Evolutionary conservation across 2,329 filamentous ascomycete species (phyloP), one percentile per base, ranked within the genome.

Genomic region (Fusarium nelsonii): DNA sequence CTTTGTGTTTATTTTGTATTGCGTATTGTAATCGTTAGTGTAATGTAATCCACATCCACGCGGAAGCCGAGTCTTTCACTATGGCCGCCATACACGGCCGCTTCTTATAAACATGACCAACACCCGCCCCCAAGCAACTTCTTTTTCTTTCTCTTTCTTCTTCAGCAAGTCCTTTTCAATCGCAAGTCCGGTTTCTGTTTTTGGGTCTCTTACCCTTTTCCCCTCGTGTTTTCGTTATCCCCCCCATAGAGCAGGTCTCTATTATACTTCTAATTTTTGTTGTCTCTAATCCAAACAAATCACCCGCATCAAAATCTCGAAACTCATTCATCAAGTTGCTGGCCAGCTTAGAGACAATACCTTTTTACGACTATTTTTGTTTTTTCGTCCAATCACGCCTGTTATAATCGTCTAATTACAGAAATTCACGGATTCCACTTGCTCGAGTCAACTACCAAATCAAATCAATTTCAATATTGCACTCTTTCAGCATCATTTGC

Each of bases 151-250:
- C 80, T 80, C 74, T 77, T 82, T 82, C 79, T 81, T 81, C 88
- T 84, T 84, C 84, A 90, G 89, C 90, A 91, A 91, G 89, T 83
- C 82, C 76, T 84, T 80, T 70, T 85, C 85, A 82, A 76, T 74
- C 78, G 80, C 77, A 84, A 84, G 84, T 83, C 82, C 84, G 81
- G 41, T 80, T 84, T 87, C 85, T 83, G 77, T 74, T 77, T 77
- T 71, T 70, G 56, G 71, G 71, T 70, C 62, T 80, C 77, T 76
- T 76, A 75, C 77, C 75, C 76, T 78, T 76, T 79, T 74, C 71
- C 71, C 75, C 75, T 78, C 73, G 77, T 78, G 60, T 79, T 78
- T 75, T 78, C 79, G 78, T 78, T 77, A 11, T 36, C 73, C 74
- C 69, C 55, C 68, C 55, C 73, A 56, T 79, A 81, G 85, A 87